A percentile compares a stretch with the other conserved stretches of the same genome.
Evolutionary conservation across 306 rosid species (phyloP).

Genomic region (Vicia villosa): DNA sequence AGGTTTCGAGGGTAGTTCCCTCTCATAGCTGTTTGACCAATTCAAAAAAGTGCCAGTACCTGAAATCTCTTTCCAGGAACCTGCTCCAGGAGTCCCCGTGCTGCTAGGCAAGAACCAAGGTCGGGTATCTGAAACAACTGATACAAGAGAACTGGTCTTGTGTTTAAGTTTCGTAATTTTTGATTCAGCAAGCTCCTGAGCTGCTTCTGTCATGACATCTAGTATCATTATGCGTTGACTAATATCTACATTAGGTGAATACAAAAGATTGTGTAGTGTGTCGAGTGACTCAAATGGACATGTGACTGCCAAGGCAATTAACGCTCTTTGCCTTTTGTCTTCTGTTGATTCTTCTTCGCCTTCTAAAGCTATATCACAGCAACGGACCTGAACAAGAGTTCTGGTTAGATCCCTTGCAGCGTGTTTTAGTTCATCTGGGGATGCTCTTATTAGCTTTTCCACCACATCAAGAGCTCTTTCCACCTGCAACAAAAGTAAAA

Average conservation of each 20-base stretch:
- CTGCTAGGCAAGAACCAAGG: conserved; percentile 93
- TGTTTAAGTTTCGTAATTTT: conserved; percentile 60
- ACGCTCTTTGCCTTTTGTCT: conserved; percentile 83
- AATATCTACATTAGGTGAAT: conserved; percentile 84
- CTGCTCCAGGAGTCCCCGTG: conserved; percentile 72
- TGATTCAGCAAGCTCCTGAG: conserved; percentile 81
- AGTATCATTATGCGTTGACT: conserved; percentile 94
- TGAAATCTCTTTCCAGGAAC: conserved; percentile 83
- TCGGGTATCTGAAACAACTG: conserved; percentile 71
- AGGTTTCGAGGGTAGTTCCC: conserved; percentile 75
- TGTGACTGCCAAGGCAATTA: conserved; percentile 76
- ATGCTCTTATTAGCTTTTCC: conserved; percentile 83
- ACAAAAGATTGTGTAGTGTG: conserved; percentile 69
- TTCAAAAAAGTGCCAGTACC: conserved; percentile 65
- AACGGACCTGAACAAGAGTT: conserved; percentile 87
- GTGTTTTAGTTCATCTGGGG: conserved; percentile 91
- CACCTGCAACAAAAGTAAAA: conserved; percentile 52
- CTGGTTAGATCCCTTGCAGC: conserved; percentile 75
- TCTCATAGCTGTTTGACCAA: conserved; percentile 84
- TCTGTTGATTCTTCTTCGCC: conserved; percentile 89
- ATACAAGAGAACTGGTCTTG: conserved; percentile 59
- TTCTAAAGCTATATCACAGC: conserved; percentile 88
- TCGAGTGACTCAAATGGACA: conserved; percentile 77
- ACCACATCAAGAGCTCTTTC: conserved; percentile 88
- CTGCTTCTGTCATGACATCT: conserved; percentile 93